A percentile compares a stretch with the other conserved stretches of the same genome.
Conservation (phyloP, 495 filamentous ascomycete species). For the Aspergillus sclerotiicarbonarius region DNA sequence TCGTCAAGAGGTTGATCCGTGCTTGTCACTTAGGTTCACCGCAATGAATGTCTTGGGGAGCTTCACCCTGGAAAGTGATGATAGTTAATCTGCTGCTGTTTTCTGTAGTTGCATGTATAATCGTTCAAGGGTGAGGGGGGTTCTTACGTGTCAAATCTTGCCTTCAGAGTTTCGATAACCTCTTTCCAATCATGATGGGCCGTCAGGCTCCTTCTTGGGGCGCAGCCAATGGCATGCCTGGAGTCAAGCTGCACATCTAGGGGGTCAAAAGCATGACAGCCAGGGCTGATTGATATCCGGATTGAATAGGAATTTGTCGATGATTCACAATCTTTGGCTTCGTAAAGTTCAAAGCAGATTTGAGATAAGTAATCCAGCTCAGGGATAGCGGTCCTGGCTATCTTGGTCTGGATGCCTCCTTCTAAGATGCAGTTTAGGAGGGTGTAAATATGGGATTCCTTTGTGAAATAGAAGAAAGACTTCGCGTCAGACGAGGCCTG, state of each 20-base stretch:
- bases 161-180: conserved; percentile 88
- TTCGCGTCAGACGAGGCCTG: conserved; percentile 91
- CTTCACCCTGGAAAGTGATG: neutral
- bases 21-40: conserved; percentile 32
- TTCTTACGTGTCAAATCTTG: conserved; percentile 87
- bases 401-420: conserved; percentile 91
- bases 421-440: conserved; percentile 96
- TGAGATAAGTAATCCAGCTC: conserved; percentile 97
- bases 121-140: neutral
- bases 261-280: conserved; percentile 93
- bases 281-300: conserved; percentile 90
- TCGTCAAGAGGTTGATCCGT: conserved; percentile 10
- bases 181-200: conserved; percentile 94
- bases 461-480: conserved; percentile 98
- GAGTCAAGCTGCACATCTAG: conserved; percentile 94
- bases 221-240: conserved; percentile 90
- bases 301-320: conserved; percentile 87
- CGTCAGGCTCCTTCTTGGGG: conserved; percentile 82
- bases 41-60: conserved; percentile 4
- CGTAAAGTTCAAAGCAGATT: conserved; percentile 96
- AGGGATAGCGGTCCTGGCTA: conserved; percentile 85
- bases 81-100: neutral
- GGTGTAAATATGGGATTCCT: conserved; percentile 98
- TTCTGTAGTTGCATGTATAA: neutral
- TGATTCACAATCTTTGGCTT: conserved; percentile 76